Base-by-base conservation (phyloP, 257 asterid species). In the Lithospermum erythrorhizon region DNA sequence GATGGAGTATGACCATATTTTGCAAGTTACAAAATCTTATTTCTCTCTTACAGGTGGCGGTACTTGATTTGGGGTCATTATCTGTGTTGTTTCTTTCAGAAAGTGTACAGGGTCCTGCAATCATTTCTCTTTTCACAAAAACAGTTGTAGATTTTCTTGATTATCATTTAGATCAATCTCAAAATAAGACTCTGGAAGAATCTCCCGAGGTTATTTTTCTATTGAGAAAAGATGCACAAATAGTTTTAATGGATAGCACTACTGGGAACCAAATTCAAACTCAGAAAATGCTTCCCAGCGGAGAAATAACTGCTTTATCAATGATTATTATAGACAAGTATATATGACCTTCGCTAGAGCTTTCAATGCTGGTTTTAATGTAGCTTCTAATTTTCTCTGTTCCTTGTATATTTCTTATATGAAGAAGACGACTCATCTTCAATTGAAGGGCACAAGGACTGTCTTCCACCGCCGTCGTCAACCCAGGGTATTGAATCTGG, bases 251-350 rank as follows among this genome's bases (percentile, higher is more conserved):
- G 70, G 95, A 84, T 62, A 30, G 74, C 79, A 58, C 76, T 76
- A 70, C 75, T 0, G 90, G 97, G 62, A 76, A 81, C 64, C 61
- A 59, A 65, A 79, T 84, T 55, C 64, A 68, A 65, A 73, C 82
- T 69, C 82, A 72, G 73, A 81, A 85, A 59, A 52, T 75, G 55
- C 77, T 63, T 41, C 79, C 81, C 19, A 74, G 78, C 64, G 85
- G 87, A 70, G 78, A 77, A 19, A 78, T 86, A 55, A 55, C 61
- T 47, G 95, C 97, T 63, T 63, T 83, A 75, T 77, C 82, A 78
- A 73, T 93, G 75, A 54, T 80, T 76, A 64, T 86, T 59, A 64
- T 89, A 80, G 99, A 97, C 77, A 86, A 72, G 96, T 76, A 56
- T 66, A 57, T 65, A 51, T 45, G 35, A 59, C 21, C 57, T 54